Conservation (phyloP, 2,329 filamentous ascomycete species). For the Albophoma yamanashiensis region DNA sequence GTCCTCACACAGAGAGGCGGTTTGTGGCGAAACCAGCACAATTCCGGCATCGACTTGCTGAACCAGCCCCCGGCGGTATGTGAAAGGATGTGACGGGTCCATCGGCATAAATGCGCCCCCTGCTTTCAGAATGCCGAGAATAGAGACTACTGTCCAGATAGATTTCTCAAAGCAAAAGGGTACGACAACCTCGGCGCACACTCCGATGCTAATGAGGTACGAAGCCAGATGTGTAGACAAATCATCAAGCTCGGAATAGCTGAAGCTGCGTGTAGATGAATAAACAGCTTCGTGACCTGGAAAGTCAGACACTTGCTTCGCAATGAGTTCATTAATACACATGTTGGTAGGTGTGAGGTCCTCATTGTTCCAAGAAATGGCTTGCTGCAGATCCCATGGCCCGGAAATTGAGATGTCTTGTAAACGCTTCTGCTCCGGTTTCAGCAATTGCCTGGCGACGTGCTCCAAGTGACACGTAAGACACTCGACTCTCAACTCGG, state of each 20-base stretch:
- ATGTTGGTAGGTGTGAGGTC: conserved; percentile 7
- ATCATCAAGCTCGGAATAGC: conserved; percentile 4
- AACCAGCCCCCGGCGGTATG: not conserved
- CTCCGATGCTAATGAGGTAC: conserved; percentile 13
- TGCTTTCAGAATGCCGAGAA: conserved; percentile 5
- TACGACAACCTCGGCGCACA: not conserved
- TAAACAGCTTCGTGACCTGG: conserved; percentile 2
- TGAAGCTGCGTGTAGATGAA: conserved; percentile 4
- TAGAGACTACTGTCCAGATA: conserved; percentile 2
- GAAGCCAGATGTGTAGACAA: conserved; percentile 12
- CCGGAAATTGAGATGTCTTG: not conserved
- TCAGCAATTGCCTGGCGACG: not conserved
- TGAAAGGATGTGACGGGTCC: conserved; percentile 1
- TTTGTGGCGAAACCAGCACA: not conserved
- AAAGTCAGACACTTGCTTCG: not conserved
- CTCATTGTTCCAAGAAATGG: not conserved
- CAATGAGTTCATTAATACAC: conserved; percentile 12
- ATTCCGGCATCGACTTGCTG: conserved; percentile 1
- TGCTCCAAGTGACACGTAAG: not conserved
- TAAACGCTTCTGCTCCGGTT: not conserved
- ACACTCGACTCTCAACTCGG: not conserved
- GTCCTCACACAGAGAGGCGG: not conserved
- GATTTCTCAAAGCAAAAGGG: conserved; percentile 9
- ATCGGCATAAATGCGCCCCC: conserved; percentile 6
- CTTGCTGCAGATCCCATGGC: not conserved